Evolutionary conservation across 805 yeast genomes (phyloP).

Genomic region (Pichia californica): DNA sequence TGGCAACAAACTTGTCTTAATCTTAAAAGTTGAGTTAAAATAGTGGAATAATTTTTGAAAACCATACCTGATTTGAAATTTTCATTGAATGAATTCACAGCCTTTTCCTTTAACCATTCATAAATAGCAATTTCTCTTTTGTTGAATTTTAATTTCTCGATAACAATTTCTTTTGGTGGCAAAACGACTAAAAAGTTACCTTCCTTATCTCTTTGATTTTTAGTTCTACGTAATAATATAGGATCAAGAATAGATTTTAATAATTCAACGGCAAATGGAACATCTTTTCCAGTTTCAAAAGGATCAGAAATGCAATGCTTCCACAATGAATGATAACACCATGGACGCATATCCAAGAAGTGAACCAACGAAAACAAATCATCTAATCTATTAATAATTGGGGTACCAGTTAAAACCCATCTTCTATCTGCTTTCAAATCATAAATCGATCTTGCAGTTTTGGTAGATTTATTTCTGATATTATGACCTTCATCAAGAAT

Average conservation of each 20-base stretch:
- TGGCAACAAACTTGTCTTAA: conserved; percentile 89
- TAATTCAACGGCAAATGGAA: conserved; percentile 68
- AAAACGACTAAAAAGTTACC: conserved; percentile 71
- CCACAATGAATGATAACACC: conserved; percentile 85
- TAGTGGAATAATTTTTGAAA: conserved; percentile 67
- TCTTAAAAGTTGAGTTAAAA: conserved; percentile 75
- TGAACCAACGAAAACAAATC: conserved; percentile 75
- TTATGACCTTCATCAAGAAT: conserved; percentile 84
- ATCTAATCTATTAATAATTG: conserved; percentile 81
- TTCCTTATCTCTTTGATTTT: conserved; percentile 66
- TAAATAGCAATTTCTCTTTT: conserved; percentile 62
- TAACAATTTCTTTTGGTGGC: conserved; percentile 67
- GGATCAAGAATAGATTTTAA: conserved; percentile 86
- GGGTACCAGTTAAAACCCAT: conserved; percentile 92
- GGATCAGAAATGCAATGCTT: conserved; percentile 77
- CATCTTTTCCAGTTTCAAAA: conserved; percentile 60
- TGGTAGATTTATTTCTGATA: conserved; percentile 71
- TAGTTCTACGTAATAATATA: conserved; percentile 75
- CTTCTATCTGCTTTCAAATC: conserved; percentile 57
- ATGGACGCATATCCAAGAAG: conserved; percentile 77
- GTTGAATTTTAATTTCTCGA: conserved; percentile 62
- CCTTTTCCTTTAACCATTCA: conserved; percentile 59
- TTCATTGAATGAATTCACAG: conserved; percentile 53
- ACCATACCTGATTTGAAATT: conserved; percentile 60
- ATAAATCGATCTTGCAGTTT: conserved; percentile 72